These are phyloP conservation scores for Aschersonia sp. DNA, from an alignment of 2,329 filamentous ascomycete species.

Conservation along the genomic window DNA sequence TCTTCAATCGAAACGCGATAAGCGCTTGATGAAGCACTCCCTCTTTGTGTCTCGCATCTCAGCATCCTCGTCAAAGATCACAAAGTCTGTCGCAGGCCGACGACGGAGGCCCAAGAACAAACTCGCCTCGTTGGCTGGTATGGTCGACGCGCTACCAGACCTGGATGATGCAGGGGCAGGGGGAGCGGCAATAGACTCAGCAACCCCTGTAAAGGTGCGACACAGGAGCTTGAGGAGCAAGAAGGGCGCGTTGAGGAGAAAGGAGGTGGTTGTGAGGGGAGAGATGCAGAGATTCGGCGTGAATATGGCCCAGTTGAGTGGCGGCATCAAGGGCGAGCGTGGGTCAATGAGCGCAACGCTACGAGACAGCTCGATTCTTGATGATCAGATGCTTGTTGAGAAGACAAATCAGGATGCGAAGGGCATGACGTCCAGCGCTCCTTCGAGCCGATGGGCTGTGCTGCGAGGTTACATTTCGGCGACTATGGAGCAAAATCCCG, in stretches of 20 bases:
- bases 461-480: slow-evolving; percentile 70
- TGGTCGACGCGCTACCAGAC: slow-evolving; percentile 70
- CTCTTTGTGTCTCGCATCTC: slow-evolving; percentile 64
- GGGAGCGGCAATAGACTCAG: slow-evolving; percentile 25
- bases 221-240: slow-evolving; percentile 62
- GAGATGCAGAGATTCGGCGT: slow-evolving; percentile 76
- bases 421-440: neutral
- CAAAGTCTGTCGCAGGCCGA: slow-evolving; percentile 4
- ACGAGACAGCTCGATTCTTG: no score
- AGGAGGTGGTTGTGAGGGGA: slow-evolving; percentile 61
- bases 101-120: slow-evolving; percentile 56
- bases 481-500: slow-evolving; percentile 80
- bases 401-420: neutral
- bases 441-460: slow-evolving; percentile 58
- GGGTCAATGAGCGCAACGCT: no score
- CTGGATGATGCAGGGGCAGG: slow-evolving; percentile 25
- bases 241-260: slow-evolving; percentile 70
- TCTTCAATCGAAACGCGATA: slow-evolving; percentile 66
- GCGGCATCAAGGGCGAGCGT: slow-evolving; percentile 1
- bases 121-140: slow-evolving; percentile 59
- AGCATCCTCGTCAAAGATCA: slow-evolving; percentile 27
- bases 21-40: slow-evolving; percentile 68
- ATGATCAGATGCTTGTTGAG: no score
- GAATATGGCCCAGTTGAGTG: slow-evolving; percentile 64
- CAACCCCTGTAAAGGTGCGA: slow-evolving; percentile 43